Conservation (phyloP, 2,329 filamentous ascomycete genomes). For the Colletotrichum sp. region DNA sequence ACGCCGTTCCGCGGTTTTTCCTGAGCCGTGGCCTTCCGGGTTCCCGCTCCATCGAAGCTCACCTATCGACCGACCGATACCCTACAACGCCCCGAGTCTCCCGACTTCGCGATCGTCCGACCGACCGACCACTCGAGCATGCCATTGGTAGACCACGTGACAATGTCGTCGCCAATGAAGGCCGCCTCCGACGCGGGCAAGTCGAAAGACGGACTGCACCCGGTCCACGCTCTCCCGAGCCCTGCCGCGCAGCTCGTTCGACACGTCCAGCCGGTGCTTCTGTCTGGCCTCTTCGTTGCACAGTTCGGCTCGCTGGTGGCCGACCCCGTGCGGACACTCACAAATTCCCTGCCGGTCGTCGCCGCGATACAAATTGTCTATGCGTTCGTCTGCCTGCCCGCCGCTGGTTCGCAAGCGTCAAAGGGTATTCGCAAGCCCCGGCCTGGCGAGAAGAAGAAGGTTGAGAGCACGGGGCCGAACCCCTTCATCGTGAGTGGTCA, state of each 20-base stretch:
- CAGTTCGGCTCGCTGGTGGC: slow-evolving; percentile 72
- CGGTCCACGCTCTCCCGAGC: slow-evolving; percentile 42
- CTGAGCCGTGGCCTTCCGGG: slow-evolving; percentile 17
- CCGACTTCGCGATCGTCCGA: slow-evolving; percentile 1
- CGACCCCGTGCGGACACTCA: slow-evolving; percentile 71
- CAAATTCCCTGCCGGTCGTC: slow-evolving; percentile 65
- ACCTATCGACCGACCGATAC: background rate
- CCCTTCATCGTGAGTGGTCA: slow-evolving; percentile 49
- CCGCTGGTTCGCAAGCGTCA: slow-evolving; percentile 53
- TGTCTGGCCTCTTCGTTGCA: slow-evolving; percentile 67
- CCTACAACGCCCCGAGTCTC: background rate
- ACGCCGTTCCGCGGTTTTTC: slow-evolving; percentile 12
- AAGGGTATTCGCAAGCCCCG: slow-evolving; percentile 54
- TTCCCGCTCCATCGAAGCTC: background rate
- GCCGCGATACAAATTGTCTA: slow-evolving; percentile 69
- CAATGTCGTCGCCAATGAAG: slow-evolving; percentile 39
- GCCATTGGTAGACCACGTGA: slow-evolving; percentile 39
- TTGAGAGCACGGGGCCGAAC: slow-evolving; percentile 47
- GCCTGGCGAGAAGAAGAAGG: slow-evolving; percentile 60
- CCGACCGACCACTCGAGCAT: slow-evolving; percentile 24
- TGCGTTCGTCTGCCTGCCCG: slow-evolving; percentile 66
- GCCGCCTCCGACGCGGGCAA: slow-evolving; percentile 32
- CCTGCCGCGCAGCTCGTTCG: slow-evolving; percentile 56
- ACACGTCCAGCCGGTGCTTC: slow-evolving; percentile 70
- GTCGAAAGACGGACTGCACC: slow-evolving; percentile 34